Base-by-base conservation (phyloP, 2,329 filamentous ascomycete species). In the Aspergillus vadensis region DNA sequence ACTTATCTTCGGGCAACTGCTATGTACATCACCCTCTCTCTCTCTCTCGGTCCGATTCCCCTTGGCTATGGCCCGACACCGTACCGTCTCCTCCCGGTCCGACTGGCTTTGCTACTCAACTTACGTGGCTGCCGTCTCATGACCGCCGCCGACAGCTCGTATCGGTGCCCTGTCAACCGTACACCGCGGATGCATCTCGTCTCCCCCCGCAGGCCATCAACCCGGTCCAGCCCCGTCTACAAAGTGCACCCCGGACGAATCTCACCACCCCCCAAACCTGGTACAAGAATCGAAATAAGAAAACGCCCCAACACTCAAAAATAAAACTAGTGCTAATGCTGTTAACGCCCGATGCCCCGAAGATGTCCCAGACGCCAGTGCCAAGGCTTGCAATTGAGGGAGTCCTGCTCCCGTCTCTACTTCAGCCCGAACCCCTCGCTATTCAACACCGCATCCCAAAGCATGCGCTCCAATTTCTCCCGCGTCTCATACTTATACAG, bases 371-470 rank as follows among this genome's bases (percentile, higher is more conserved):
- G 38, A 57, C 52, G 47, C 38, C n/a, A 32, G 36, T 60, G 27
- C 21, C 56, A 32, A 9, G 15, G 43, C 30, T 15, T 9, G 27
- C 51, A 32, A 55, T 52, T 58, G 47, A 48, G 55, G 58, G 51
- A 60, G 61, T 53, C 50, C 56, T 48, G 55, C 59, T 49, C 43
- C 52, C 36, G 36, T 44, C 19, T 44, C 49, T 64, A 75, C 63
- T 93, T 95, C 74, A 97, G 81, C 32, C 92, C 92, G 82, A 97
- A 97, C 2, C 93, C 93, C 74, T 96, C 92, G 70, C 92, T 96
- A 76, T 93, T 92, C 65, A 86, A 81, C n/a, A 97, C 92, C 4
- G 93, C 93, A 63, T 86, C 85, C 92, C 92, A 96, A 32, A 97
- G 79, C 80, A 88, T 87, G 55, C 76, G 78, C 74, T 91, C 89